Evolutionary conservation across 2,329 filamentous ascomycete species (phyloP), one percentile per base, ranked within the genome.

Genomic region (Epichloe scottii): DNA sequence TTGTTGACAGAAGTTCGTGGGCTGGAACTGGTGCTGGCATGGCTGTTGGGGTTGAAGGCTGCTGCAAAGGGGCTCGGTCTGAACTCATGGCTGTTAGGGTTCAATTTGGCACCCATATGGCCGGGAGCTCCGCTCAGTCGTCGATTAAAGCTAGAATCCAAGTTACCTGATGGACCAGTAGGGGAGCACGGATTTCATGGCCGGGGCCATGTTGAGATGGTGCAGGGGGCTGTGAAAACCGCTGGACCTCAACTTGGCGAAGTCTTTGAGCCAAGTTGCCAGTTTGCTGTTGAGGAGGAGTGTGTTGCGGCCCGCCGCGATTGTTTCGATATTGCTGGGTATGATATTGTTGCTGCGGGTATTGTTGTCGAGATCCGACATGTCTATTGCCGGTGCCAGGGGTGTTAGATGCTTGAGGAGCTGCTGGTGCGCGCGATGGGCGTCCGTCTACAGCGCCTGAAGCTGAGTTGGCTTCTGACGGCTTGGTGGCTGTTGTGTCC

Each of bases 31-130:
- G 79, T 75, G 62, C 84, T 87, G n/a, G 74, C 71, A 45, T 75
- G 72, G 4, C 75, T 73, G 23, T 70, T 87, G 5, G 87, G 91
- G 58, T 83, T 91, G 68, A 98, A 97, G 1, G 84, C 76, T 43
- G 79, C 78, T 0, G 90, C 89, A 55, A 85, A 85, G 4, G 87
- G 83, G 60, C 85, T 94, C 17, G 91, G 93, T 56, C 85, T 83
- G 69, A 96, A 97, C 61, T 95, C 89, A 62, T 79, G 74, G 58
- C 75, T 83, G 59, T 80, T 82, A 6, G 81, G 81, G 55, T 84
- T 84, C 58, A 84, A 62, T 64, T 81, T 81, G 44, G 71, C 72
- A 4, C 71, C 70, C 59, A 78, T 69, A 48, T 77, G 77, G 42
- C 68, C 68, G 12, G 73, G 69, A n/a, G 75, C 65, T 46, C 70